Base-by-base conservation (phyloP, 176 grass and related monocot genomes). In the Zea luxurians region DNA sequence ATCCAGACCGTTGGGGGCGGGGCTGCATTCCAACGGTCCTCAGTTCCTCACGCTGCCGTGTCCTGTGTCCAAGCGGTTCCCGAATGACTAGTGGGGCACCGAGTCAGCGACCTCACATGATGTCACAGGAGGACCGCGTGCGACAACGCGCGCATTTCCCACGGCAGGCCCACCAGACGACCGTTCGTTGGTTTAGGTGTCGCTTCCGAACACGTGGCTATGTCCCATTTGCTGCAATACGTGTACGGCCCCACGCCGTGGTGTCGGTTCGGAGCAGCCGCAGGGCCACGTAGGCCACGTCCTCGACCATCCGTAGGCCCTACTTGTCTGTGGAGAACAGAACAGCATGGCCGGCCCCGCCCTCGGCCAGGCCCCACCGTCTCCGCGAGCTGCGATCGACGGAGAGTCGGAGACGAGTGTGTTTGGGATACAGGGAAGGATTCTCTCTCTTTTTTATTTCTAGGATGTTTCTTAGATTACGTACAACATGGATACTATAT, bases 111-210 rank as follows among this genome's bases (percentile, higher is more conserved):
- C 0, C 68, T 75, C 45, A 69, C 55, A 3, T 70, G 70, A 3
- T 70, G 64, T 80, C 86, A 88, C 16, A 0, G 17, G 9, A 3
- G 16, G 2, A 1, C 8, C 2, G 5, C 18, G 18, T 1, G 37
- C 1, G 45, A 17, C 57, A 12, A 8, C 10, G 47, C 40, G 16
- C 27, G 21, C 17, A 6, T 47, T 61, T 64, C 65, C 65, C 45
- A 37, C 13, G 40, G 38, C 38, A 17, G 27, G 66, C 16, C 66
- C 55, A 64, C 78, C 68, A 64, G 66, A 16, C 64, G 78, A 86
- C 91, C 81, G 82, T 86, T 88, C 81, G 82, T 86, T 88, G 78
- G 78, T 49, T 42, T 36, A 50, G 9, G 64, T 64, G 71, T 12
- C 12, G 4, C 1, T 1, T 58, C 4, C 0, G 4, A 2, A 2